Conservation (phyloP, 2,329 filamentous ascomycete genomes). For the Aplosporella prunicola region DNA sequence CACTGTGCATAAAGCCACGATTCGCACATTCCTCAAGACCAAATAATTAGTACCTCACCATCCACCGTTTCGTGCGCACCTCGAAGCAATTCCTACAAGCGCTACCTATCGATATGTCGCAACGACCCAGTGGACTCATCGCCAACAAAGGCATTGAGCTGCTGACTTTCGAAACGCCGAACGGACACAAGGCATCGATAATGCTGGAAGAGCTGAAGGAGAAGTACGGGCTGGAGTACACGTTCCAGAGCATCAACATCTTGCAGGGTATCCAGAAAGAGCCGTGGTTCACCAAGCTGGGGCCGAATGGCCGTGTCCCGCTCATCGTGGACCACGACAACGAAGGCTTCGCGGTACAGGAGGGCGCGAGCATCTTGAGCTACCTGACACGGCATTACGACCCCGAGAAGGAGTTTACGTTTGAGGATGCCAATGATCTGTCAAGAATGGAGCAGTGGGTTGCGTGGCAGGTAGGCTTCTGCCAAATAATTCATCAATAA, state of each 20-base stretch:
- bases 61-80: not conserved
- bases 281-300: constrained; percentile 54
- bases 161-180: constrained; percentile 45
- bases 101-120: not conserved
- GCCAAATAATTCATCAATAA: not conserved
- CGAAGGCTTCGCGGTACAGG: constrained; percentile 43
- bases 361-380: constrained; percentile 33
- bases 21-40: not conserved
- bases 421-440: constrained; percentile 38
- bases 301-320: constrained; percentile 57
- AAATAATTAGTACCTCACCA: no score
- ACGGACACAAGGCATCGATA: constrained; percentile 48
- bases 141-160: constrained; percentile 57
- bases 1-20: no score
- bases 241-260: constrained; percentile 49
- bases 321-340: constrained; percentile 59
- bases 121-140: constrained; percentile 38
- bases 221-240: constrained; percentile 54
- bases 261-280: constrained; percentile 56
- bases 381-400: constrained; percentile 40
- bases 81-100: not conserved
- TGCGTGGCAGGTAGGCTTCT: constrained; percentile 41
- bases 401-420: constrained; percentile 37
- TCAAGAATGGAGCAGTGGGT: constrained; percentile 51
- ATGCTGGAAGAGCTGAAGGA: constrained; percentile 57